phyloP scores from a whole-genome alignment of 2,329 filamentous ascomycete species.

The Cercospora zeae-maydis region DNA sequence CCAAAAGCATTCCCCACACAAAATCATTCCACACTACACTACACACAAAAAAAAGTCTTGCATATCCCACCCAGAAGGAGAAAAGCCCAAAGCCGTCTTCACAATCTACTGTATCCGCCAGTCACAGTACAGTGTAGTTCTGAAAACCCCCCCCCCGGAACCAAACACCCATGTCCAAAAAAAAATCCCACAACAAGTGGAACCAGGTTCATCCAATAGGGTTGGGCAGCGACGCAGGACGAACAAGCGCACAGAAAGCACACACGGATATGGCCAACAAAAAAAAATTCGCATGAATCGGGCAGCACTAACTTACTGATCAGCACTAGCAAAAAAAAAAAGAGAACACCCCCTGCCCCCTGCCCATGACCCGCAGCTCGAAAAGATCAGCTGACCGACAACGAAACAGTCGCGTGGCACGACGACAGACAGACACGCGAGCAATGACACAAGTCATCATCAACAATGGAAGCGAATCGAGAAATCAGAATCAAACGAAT shows the following conservation, averaged over 20 bases:
- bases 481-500: background rate
- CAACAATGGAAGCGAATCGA: background rate
- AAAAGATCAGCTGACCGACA: background rate
- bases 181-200: background rate
- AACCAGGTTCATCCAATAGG: background rate
- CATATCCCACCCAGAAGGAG: no score
- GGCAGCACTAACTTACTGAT: background rate
- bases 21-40: no score
- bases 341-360: no score
- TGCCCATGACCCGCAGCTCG: conserved; percentile 35
- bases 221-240: background rate
- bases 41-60: no score
- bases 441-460: background rate
- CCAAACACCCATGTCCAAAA: no score
- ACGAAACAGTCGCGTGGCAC: background rate
- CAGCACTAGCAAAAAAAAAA: background rate
- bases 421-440: background rate
- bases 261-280: no score
- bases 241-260: background rate
- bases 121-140: no score
- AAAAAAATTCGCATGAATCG: no score
- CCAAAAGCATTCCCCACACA: no score
- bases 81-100: no score
- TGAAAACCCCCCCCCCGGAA: no score
- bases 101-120: no score